A percentile compares a stretch with the other conserved stretches of the same genome.
These are phyloP conservation scores for Hansenula sp. DNA, from an alignment of 1,139 yeast species.

Conservation along the genomic window DNA sequence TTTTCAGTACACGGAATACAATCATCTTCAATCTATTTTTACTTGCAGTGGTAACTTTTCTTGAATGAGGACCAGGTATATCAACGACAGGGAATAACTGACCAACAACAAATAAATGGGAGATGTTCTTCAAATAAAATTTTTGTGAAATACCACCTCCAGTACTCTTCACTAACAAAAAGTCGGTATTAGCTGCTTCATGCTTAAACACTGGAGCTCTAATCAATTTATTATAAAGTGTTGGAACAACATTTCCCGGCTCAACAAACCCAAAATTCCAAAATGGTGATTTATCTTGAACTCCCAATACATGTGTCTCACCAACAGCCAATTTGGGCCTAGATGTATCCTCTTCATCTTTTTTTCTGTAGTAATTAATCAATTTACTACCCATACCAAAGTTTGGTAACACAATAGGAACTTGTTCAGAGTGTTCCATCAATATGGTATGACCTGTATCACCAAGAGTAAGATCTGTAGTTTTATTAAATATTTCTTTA, in stretches of 20 bases:
- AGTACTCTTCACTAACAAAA: conserved; percentile 71
- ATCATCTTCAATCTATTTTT: conserved; percentile 92
- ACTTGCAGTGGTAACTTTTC: conserved; percentile 91
- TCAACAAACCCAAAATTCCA: conserved; percentile 99
- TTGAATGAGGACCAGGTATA: conserved; percentile 96
- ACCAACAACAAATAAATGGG: conserved; percentile 81
- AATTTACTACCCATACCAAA: conserved; percentile 96
- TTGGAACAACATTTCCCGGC: conserved; percentile 90
- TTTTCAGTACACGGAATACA: conserved; percentile 82
- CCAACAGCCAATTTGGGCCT: conserved; percentile 90
- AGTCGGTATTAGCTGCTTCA: conserved; percentile 74
- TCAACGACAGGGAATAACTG: conserved; percentile 92
- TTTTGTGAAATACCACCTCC: conserved; percentile 67
- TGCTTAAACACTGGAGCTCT: conserved; percentile 94
- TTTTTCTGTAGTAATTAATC: conserved; percentile 88
- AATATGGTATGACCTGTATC: conserved; percentile 77
- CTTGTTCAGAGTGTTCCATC: conserved; percentile 88
- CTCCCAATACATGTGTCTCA: conserved; percentile 92
- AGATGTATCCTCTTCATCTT: conserved; percentile 71
- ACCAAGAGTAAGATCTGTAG: conserved; percentile 76
- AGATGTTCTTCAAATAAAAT: conserved; percentile 58
- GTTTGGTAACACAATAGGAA: conserved; percentile 76
- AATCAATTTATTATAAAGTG: conserved; percentile 84
- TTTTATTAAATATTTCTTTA: conserved; percentile 63
- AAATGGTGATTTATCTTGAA: conserved; percentile 93